Evolutionary conservation across 23 red algal genomes (phyloP).

Genomic region (Agarophyton chilense): DNA sequence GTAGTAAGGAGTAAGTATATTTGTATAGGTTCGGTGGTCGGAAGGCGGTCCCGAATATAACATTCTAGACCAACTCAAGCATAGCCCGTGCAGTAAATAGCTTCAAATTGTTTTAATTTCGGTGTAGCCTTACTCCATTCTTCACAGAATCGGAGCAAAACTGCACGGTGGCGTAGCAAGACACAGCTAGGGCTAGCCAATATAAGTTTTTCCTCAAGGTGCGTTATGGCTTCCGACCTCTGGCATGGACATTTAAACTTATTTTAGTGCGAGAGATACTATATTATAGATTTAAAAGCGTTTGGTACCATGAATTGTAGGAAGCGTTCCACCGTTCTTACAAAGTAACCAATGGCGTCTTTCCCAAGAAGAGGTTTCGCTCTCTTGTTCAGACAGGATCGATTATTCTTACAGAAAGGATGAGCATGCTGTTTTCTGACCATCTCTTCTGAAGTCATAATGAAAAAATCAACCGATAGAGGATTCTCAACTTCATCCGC

Average conservation of each 20-base stretch:
- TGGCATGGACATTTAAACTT: neutral
- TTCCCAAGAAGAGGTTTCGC: too few relatives aligned
- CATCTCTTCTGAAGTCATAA: too few relatives aligned
- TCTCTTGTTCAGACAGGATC: too few relatives aligned
- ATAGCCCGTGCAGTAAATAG: neutral
- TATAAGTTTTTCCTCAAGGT: neutral
- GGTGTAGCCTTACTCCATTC: neutral
- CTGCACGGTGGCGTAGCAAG: neutral
- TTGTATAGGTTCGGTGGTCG: neutral
- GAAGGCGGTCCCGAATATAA: neutral
- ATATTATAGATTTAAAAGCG: neutral
- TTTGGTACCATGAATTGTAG: neutral
- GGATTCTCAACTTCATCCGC: too few relatives aligned
- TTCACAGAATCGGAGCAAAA: neutral
- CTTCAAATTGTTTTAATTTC: too few relatives aligned
- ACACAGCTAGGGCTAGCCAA: constrained; percentile 3
- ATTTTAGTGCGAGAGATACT: neutral
- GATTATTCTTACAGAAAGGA: too few relatives aligned
- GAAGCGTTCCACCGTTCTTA: neutral
- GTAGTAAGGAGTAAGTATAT: neutral
- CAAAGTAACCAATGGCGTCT: too few relatives aligned
- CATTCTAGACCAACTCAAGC: neutral
- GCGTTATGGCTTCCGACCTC: neutral
- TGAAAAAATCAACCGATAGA: too few relatives aligned
- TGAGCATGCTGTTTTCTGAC: too few relatives aligned